Percentiles rank a stretch among this genome's conserved stretches.
phyloP scores from a whole-genome alignment of 1,284 basidiomycete species.

The Bondarzewia mesenterica region DNA sequence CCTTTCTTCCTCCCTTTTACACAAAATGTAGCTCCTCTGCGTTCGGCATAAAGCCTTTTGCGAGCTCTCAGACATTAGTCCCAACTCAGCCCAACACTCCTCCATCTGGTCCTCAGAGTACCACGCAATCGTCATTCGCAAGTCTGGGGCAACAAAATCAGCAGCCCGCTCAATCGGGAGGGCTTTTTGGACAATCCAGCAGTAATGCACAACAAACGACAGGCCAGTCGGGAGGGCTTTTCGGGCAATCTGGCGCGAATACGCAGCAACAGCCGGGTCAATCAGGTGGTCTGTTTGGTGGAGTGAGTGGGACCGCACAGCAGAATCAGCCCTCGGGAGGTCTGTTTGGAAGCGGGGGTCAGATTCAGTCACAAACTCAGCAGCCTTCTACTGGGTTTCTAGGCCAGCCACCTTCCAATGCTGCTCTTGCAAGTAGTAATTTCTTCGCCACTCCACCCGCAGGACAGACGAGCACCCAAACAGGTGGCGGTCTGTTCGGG shows the following conservation, averaged over 20 bases:
- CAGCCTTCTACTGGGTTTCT: constrained; percentile 19
- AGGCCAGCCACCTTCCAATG: constrained; percentile 20
- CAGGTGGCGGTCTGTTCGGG: constrained; percentile 14
- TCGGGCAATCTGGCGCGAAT: constrained; percentile 9
- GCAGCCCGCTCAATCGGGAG: neutral
- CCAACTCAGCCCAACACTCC: constrained; percentile 13
- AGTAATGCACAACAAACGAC: constrained; percentile 15
- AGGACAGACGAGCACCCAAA: constrained; percentile 7
- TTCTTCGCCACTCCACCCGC: constrained; percentile 4
- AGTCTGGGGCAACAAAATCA: neutral
- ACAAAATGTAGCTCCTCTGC: constrained; percentile 23
- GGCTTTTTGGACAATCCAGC: neutral
- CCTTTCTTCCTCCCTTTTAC: neutral
- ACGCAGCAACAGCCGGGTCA: neutral
- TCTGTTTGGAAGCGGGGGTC: constrained; percentile 16
- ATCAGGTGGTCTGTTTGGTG: neutral
- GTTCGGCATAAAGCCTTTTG: constrained; percentile 31
- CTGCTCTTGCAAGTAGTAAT: neutral
- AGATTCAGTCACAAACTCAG: constrained; percentile 11
- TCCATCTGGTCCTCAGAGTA: neutral
- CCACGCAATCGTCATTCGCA: too few species aligned
- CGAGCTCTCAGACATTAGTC: constrained; percentile 7
- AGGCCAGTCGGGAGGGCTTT: constrained; percentile 8
- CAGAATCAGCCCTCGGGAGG: constrained; percentile 14
- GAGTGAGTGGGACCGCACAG: constrained; percentile 1